Evolutionary conservation across 2,329 filamentous ascomycete species (phyloP).

Genomic region (Rutstroemia sp.): DNA sequence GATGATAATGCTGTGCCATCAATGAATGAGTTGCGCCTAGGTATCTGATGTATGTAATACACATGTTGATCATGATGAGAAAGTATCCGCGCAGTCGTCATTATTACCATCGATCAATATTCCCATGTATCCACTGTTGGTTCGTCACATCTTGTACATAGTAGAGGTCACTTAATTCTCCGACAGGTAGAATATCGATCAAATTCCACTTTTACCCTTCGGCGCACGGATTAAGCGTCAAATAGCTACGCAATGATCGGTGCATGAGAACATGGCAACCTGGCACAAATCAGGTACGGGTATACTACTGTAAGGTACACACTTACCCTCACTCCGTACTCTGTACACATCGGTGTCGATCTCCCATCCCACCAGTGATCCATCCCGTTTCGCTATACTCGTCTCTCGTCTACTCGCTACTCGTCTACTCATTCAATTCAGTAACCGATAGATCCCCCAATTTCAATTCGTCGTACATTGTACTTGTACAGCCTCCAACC

Average conservation of each 20-base stretch:
- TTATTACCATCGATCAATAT: not conserved
- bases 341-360: too few relatives aligned
- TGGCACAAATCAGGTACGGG: not conserved
- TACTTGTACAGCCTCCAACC: not conserved
- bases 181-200: not conserved
- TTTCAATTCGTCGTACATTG: not conserved
- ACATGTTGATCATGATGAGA: not conserved
- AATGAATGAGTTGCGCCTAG: not conserved
- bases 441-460: too few relatives aligned
- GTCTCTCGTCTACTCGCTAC: too few relatives aligned
- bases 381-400: too few relatives aligned
- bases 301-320: too few relatives aligned
- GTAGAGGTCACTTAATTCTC: too few relatives aligned
- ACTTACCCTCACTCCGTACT: too few relatives aligned
- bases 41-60: not conserved
- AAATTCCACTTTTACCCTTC: not conserved
- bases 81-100: not conserved
- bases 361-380: too few relatives aligned
- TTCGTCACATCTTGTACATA: constrained; percentile 4
- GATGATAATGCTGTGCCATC: not conserved
- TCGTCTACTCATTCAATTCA: not conserved
- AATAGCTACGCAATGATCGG: not conserved
- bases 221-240: not conserved
- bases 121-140: not conserved
- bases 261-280: not conserved